A percentile compares a stretch with the other conserved stretches of the same genome.
phyloP scores from a whole-genome alignment of 208 protist genomes.

The Crithidia mellificae region DNA sequence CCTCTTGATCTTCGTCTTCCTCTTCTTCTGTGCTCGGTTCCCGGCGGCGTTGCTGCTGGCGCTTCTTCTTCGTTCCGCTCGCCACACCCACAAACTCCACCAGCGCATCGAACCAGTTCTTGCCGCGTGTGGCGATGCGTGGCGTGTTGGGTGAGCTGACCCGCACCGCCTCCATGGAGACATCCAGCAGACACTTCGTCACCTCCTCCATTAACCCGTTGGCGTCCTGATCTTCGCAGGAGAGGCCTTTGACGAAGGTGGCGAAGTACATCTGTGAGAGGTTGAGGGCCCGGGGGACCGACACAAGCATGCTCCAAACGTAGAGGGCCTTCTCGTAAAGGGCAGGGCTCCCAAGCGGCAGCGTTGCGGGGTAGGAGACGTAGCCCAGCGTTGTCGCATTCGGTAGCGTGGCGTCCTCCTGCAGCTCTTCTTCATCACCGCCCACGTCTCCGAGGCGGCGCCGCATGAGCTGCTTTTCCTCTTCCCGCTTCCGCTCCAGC shows the following conservation, averaged over 20 bases:
- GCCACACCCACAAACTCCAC: slow-evolving; percentile 76
- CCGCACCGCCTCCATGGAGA: slow-evolving; percentile 56
- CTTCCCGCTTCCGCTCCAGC: slow-evolving; percentile 49
- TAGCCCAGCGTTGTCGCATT: slow-evolving; percentile 46
- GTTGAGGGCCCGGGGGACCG: slow-evolving; percentile 54
- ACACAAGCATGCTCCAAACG: slow-evolving; percentile 77
- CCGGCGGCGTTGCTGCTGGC: slow-evolving; percentile 35
- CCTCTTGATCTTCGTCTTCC: slow-evolving; percentile 31
- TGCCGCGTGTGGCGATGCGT: slow-evolving; percentile 59
- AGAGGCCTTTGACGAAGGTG: slow-evolving; percentile 70
- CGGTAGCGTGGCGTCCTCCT: slow-evolving; percentile 54
- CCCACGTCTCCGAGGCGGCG: slow-evolving; percentile 44
- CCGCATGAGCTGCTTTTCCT: slow-evolving; percentile 64
- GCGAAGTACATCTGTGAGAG: slow-evolving; percentile 83
- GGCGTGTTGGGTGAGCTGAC: slow-evolving; percentile 45
- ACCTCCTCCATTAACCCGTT: slow-evolving; percentile 89
- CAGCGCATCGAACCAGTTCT: slow-evolving; percentile 80
- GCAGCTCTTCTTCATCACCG: slow-evolving; percentile 42
- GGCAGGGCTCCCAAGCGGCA: slow-evolving; percentile 45
- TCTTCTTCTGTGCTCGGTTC: slow-evolving; percentile 15
- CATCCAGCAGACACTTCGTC: slow-evolving; percentile 53
- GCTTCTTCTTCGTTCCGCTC: slow-evolving; percentile 76
- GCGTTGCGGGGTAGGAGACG: slow-evolving; percentile 47
- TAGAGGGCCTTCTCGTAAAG: slow-evolving; percentile 74
- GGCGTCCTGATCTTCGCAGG: slow-evolving; percentile 54